Conservation (phyloP, 2,329 filamentous ascomycete species). For the Ophioceras dolichostomum region DNA sequence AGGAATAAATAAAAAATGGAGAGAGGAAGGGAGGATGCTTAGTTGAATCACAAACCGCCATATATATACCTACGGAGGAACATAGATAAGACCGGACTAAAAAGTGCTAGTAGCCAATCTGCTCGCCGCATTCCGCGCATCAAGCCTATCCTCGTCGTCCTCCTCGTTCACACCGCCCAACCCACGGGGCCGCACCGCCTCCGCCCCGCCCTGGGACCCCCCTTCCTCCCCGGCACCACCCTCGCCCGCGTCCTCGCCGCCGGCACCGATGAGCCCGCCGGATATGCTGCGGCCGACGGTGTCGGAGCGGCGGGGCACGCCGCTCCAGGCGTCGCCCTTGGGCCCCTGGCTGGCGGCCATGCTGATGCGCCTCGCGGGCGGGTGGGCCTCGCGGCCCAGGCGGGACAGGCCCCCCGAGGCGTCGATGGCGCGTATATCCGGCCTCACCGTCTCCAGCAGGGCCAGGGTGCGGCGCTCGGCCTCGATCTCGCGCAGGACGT, state of each 20-base stretch:
- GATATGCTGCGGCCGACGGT: conserved; percentile 73
- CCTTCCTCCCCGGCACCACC: conserved; percentile 37
- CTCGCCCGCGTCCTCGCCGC: conserved; percentile 45
- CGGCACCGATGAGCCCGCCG: conserved; percentile 50
- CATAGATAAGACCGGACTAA: too few species aligned
- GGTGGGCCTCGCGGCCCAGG: conserved; percentile 79
- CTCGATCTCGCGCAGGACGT: conserved; percentile 89
- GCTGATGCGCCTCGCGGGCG: conserved; percentile 56
- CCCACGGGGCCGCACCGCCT: conserved; percentile 22
- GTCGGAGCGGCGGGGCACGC: conserved; percentile 64
- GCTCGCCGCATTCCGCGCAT: conserved; percentile 91
- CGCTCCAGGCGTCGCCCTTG: conserved; percentile 97
- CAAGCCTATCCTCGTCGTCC: conserved; percentile 85
- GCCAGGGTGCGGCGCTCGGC: conserved; percentile 85
- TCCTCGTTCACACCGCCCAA: conserved; percentile 55
- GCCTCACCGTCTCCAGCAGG: conserved; percentile 83
- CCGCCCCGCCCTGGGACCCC: conserved; percentile 23
- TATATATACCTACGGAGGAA: too few species aligned
- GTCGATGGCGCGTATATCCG: conserved; percentile 89
- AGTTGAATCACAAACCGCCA: too few species aligned
- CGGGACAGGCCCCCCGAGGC: conserved; percentile 79
- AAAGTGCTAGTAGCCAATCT: conserved; percentile 91
- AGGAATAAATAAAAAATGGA: too few species aligned
- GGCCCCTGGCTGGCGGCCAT: conserved; percentile 85
- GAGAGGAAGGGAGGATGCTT: too few species aligned